A percentile compares a stretch with the other conserved stretches of the same genome.
Conservation (phyloP, 2,329 filamentous ascomycete species). For the Cercospora beticola region DNA sequence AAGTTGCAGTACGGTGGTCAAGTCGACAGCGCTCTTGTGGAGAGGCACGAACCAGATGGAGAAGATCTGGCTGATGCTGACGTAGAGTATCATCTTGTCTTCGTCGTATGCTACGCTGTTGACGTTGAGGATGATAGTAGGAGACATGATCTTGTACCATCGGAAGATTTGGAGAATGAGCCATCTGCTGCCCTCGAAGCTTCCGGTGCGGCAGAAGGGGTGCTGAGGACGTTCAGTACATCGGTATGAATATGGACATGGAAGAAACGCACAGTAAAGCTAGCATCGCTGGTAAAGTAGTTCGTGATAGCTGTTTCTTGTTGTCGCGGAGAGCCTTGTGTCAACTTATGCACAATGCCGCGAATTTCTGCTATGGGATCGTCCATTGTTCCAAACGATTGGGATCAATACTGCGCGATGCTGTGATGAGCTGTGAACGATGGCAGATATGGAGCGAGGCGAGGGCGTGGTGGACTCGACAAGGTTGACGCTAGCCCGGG, state of each 20-base stretch:
- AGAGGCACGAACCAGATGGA: constrained; percentile 75
- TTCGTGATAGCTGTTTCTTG: constrained; percentile 65
- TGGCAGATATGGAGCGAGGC: neutral
- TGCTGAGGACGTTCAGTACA: too few species aligned
- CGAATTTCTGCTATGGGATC: constrained; percentile 59
- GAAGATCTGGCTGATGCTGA: constrained; percentile 73
- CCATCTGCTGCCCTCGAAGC: constrained; percentile 62
- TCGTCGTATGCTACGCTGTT: constrained; percentile 71
- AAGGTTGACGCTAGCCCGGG: constrained; percentile 3
- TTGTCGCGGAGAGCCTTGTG: constrained; percentile 63
- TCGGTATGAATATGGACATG: too few species aligned
- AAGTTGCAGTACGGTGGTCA: constrained; percentile 38
- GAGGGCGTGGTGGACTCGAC: neutral
- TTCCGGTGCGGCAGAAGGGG: constrained; percentile 70
- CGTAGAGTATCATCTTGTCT: constrained; percentile 65
- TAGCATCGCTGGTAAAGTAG: constrained; percentile 72
- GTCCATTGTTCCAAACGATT: constrained; percentile 28
- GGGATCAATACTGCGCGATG: neutral
- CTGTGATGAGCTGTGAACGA: neutral
- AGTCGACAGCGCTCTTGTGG: constrained; percentile 56
- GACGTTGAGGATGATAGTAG: constrained; percentile 66
- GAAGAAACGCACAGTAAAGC: constrained; percentile 55
- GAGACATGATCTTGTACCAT: constrained; percentile 75
- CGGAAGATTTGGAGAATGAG: constrained; percentile 69
- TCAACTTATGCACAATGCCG: constrained; percentile 66